These are phyloP conservation scores for Barbarea vulgaris DNA, from an alignment of 345 rosid genomes.

Conservation along the genomic window DNA sequence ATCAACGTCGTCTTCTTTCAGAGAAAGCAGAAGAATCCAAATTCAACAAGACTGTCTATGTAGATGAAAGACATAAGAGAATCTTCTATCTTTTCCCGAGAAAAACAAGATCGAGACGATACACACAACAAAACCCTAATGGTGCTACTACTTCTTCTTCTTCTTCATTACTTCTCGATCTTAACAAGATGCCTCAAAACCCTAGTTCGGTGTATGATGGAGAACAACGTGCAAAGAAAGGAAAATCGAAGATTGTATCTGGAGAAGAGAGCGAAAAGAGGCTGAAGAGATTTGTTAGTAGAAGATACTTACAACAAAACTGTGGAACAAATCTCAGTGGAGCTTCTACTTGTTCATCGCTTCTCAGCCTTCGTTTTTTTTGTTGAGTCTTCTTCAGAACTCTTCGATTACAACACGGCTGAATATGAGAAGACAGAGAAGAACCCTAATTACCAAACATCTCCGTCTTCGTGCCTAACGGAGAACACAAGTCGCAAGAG, in stretches of 20 bases:
- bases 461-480: not conserved
- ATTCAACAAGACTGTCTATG: not conserved
- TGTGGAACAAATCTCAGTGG: too few species aligned
- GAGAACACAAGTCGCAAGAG: constrained; percentile 6
- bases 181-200: not conserved
- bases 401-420: not conserved
- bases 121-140: not conserved
- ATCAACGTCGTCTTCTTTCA: not conserved
- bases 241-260: not conserved
- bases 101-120: not conserved
- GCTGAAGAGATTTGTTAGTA: not conserved
- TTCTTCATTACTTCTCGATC: not conserved
- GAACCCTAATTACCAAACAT: not conserved
- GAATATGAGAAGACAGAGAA: not conserved
- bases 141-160: not conserved
- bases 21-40: not conserved
- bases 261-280: not conserved
- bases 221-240: not conserved
- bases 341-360: not conserved
- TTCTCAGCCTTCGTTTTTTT: not conserved
- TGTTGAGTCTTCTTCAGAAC: not conserved
- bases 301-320: not conserved
- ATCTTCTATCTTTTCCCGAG: not conserved
- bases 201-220: not conserved
- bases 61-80: not conserved